A percentile compares a stretch with the other conserved stretches of the same genome.
These are phyloP conservation scores for Candida lessepsii DNA, from an alignment of 805 yeast species.

Conservation along the genomic window DNA sequence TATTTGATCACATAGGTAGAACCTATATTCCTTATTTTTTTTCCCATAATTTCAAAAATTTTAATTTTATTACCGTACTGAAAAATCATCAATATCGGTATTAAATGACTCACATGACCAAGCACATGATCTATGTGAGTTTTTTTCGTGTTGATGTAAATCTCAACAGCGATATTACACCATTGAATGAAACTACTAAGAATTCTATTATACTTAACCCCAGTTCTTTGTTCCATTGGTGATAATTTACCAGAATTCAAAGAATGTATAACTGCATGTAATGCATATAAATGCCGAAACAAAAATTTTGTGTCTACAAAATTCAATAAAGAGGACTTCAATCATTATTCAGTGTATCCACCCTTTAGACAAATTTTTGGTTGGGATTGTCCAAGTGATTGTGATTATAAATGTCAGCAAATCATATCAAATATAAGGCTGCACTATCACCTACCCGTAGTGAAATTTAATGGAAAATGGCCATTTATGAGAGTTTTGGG, in stretches of 20 bases:
- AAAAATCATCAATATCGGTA: too few relatives aligned
- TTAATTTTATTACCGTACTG: too few relatives aligned
- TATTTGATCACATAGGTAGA: too few relatives aligned
- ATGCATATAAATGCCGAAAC: conserved; percentile 18
- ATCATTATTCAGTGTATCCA: conserved; percentile 15
- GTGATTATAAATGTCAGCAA: conserved; percentile 42
- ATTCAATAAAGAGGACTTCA: conserved; percentile 13
- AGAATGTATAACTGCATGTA: conserved; percentile 26
- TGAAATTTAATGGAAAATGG: conserved; percentile 47
- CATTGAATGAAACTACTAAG: neutral
- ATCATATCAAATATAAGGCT: conserved; percentile 25
- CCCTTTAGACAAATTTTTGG: conserved; percentile 20
- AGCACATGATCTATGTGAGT: too few relatives aligned
- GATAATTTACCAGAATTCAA: conserved; percentile 31
- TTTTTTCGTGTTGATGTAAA: too few relatives aligned
- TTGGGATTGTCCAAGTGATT: conserved; percentile 39
- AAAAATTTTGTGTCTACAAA: conserved; percentile 6
- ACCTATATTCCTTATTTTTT: too few relatives aligned
- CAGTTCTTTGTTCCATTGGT: conserved; percentile 20
- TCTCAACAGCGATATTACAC: neutral
- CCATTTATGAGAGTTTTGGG: conserved; percentile 39
- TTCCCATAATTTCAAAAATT: too few relatives aligned
- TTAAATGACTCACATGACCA: too few relatives aligned
- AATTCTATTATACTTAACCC: neutral
- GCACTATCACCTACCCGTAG: conserved; percentile 22